These are phyloP conservation scores for Phytopythium aichiense DNA, from an alignment of 352 stramenopile species.

Conservation along the genomic window DNA sequence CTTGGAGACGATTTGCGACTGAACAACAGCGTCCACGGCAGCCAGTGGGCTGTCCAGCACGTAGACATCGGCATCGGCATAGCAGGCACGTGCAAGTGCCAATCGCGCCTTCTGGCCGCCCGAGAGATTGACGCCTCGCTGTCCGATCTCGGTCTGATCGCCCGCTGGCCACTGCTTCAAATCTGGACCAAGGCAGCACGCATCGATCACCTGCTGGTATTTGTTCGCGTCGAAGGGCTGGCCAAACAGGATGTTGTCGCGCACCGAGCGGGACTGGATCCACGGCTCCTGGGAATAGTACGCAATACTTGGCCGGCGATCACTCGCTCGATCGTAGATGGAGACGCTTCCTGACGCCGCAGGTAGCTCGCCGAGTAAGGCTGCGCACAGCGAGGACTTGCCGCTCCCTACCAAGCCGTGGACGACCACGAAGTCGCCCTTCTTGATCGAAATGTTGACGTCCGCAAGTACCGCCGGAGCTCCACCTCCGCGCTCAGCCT, in stretches of 20 bases:
- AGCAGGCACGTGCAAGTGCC: constrained; percentile 52
- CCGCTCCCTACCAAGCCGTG: constrained; percentile 3
- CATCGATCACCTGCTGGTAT: constrained; percentile 50
- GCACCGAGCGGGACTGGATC: constrained; percentile 46
- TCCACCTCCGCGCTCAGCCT: constrained; percentile 12
- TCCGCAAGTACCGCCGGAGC: background rate
- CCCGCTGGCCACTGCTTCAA: constrained; percentile 80
- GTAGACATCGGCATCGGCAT: constrained; percentile 55
- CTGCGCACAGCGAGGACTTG: constrained; percentile 6
- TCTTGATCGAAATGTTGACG: background rate
- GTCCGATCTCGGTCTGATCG: constrained; percentile 93
- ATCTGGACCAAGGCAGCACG: constrained; percentile 85
- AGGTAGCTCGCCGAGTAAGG: constrained; percentile 4
- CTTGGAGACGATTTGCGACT: constrained; percentile 4
- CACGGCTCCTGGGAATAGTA: constrained; percentile 44
- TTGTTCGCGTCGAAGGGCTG: constrained; percentile 27
- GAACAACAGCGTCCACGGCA: constrained; percentile 35
- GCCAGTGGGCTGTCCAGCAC: constrained; percentile 67
- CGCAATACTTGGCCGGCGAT: constrained; percentile 8
- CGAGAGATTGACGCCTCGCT: constrained; percentile 79
- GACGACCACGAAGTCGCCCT: constrained; percentile 7
- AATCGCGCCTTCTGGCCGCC: constrained; percentile 81
- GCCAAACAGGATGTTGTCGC: constrained; percentile 61
- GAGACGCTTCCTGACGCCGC: background rate
- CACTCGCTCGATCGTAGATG: background rate